Evolutionary conservation across 768 basidiomycete species (phyloP).

Genomic region (Hygrocybe punicea): DNA sequence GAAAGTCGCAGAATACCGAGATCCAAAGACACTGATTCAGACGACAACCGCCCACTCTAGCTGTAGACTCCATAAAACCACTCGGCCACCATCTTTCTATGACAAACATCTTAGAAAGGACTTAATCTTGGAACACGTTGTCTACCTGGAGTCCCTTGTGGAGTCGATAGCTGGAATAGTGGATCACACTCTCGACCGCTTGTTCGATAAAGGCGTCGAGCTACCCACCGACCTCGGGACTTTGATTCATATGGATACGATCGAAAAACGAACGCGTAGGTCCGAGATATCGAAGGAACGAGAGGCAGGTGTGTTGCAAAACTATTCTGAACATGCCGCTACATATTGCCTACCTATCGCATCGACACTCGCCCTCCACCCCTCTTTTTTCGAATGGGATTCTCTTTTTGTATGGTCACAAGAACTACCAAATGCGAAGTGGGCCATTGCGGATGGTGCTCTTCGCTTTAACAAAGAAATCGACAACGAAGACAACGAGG

Average conservation of each 20-base stretch:
- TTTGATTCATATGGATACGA: background rate
- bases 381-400: background rate
- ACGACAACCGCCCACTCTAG: background rate
- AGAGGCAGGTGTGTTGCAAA: background rate
- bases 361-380: conserved; percentile 7
- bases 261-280: background rate
- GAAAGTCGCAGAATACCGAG: background rate
- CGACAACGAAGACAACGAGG: background rate
- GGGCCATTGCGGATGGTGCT: conserved; percentile 1
- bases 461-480: background rate
- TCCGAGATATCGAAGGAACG: background rate
- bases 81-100: conserved; percentile 9
- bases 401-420: background rate
- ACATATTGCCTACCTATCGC: conserved; percentile 2
- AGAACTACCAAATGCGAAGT: background rate
- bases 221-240: background rate
- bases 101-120: conserved; percentile 1
- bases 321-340: background rate
- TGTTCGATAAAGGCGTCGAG: background rate
- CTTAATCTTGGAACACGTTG: background rate
- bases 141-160: background rate
- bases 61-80: background rate
- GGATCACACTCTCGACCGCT: background rate
- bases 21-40: background rate
- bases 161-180: background rate